phyloP scores from a whole-genome alignment of 495 filamentous ascomycete genomes.

The Aspergillus saccharolyticus region DNA sequence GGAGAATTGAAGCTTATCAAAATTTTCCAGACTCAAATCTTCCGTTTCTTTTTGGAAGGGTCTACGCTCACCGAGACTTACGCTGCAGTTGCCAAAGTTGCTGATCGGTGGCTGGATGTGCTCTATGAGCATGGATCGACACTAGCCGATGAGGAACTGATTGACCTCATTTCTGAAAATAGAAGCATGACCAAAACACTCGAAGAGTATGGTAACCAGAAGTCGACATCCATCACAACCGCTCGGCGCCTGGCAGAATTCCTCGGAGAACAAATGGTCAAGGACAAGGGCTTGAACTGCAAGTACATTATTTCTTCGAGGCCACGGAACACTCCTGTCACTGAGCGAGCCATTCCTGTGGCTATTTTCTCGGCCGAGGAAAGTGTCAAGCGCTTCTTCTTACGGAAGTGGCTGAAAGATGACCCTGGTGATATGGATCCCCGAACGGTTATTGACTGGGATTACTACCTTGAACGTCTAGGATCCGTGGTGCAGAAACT shows the following conservation, averaged over 20 bases:
- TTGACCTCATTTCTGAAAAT: constrained; percentile 98
- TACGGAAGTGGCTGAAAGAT: constrained; percentile 92
- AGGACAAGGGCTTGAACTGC: constrained; percentile 98
- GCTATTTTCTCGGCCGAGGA: constrained; percentile 95
- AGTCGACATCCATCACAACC: constrained; percentile 97
- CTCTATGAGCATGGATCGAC: constrained; percentile 80
- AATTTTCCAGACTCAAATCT: constrained; percentile 98
- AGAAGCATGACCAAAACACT: constrained; percentile 95
- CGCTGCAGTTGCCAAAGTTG: constrained; percentile 85
- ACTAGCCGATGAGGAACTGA: constrained; percentile 91
- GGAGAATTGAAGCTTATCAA: constrained; percentile 99
- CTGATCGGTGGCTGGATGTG: constrained; percentile 93
- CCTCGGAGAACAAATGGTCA: constrained; percentile 95
- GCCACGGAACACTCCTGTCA: constrained; percentile 86
- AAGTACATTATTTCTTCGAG: constrained; percentile 95
- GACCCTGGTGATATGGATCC: constrained; percentile 93
- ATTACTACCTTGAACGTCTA: constrained; percentile 91
- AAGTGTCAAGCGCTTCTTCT: constrained; percentile 77
- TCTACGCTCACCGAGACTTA: constrained; percentile 84
- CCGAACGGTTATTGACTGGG: constrained; percentile 84
- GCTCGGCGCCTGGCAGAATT: constrained; percentile 96
- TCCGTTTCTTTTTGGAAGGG: constrained; percentile 97
- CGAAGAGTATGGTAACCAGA: constrained; percentile 91
- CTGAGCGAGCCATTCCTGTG: constrained; percentile 88
- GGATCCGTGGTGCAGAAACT: constrained; percentile 97